Base-by-base conservation (phyloP, 2,329 filamentous ascomycete species). In the Botrytis paeoniae region DNA sequence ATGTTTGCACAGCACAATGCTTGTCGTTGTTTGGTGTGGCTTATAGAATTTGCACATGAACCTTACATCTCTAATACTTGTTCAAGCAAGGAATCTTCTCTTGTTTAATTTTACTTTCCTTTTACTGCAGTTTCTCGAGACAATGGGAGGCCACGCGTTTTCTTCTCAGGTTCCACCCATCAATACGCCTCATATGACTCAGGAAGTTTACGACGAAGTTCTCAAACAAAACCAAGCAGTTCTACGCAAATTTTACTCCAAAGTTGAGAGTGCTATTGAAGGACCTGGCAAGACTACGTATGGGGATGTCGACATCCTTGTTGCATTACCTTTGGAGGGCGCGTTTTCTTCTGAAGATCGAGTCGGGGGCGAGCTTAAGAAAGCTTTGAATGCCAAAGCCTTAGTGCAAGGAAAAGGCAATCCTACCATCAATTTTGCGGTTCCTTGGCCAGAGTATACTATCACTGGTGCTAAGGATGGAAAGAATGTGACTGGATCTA, bases 291-390 rank as follows among this genome's bases (percentile, higher is more conserved):
- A 96, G 81, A 60, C 76, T 0, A 87, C 89, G 76, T 87, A 89
- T 78, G 93, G 93, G 32, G 93, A 96, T 76, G 83, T 97, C 54
- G 93, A 96, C 81, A 85, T 95, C 73, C 81, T 94, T 1, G 85
- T 93, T 1, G 82, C 84, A 0, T 79, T 80, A 45, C 81, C 82
- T 39, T 70, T 74, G 7, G 22, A 63, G 32, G 20, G 72, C 1
- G 32, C 65, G 0, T 77, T 75, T 57, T 65, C 77, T 54, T 16
- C 60, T 1, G 57, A 48, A 35, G 63, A 29, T 9, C 57, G 59
- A 45, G 68, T 77, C 32, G 76, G 80, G 71, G 72, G 78, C 32
- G 76, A 77, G 1, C 78, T 89, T 14, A 80, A 80, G 2, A 73
- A 74, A 6, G 78, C 82, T 0, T 80, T 93, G 0, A 82, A 82